Evolutionary conservation across 441 rosid genomes (phyloP), one percentile per base, ranked within the genome.

Genomic region (Viola pubescens): DNA sequence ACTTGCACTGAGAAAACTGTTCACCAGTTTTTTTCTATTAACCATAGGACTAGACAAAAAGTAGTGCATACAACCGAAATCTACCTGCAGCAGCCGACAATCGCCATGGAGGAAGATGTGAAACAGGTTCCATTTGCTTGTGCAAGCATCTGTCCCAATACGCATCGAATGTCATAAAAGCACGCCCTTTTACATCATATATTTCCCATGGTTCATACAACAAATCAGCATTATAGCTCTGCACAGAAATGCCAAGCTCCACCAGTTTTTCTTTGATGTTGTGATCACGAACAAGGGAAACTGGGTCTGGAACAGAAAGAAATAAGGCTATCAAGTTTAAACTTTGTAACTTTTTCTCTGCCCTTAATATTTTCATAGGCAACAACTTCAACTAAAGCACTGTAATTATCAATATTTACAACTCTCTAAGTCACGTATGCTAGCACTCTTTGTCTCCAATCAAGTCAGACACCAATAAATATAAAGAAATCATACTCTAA

Each of bases 161-260:
- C 16, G 82, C 68, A 54, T 70, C 79, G 61, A 91, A 88, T 56
- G 67, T 85, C 5, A 81, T 76, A 75, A 88, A 86, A 68, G 92
- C 82, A 58, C 66, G 70, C 34, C 98, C 92, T 59, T 63, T 71
- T 55, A 82, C 85, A 41, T 82, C 69, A 49, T 82, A 85, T 65
- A 88, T 83, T 63, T 86, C 96, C 96, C 98, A 91, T 4, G 98
- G 98, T 68, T 91, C 95, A 74, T 75, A 83, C 74, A 91, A 59
- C 62, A 88, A 72, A 82, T 91, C 96, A 6, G 87, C 96, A 65
- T 83, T 91, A 60, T 73, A 91, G 81, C 88, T 88, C 67, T 86
- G 84, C 70, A 91, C 91, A 12, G 90, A 79, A 69, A 91, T 64
- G 47, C 95, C 95, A 57, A 63, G 80, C 61, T 84, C 91, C 62